A percentile compares a stretch with the other conserved stretches of the same genome.
Conservation (phyloP, 2,329 filamentous ascomycete genomes). For the Paracamarosporium sp. region DNA sequence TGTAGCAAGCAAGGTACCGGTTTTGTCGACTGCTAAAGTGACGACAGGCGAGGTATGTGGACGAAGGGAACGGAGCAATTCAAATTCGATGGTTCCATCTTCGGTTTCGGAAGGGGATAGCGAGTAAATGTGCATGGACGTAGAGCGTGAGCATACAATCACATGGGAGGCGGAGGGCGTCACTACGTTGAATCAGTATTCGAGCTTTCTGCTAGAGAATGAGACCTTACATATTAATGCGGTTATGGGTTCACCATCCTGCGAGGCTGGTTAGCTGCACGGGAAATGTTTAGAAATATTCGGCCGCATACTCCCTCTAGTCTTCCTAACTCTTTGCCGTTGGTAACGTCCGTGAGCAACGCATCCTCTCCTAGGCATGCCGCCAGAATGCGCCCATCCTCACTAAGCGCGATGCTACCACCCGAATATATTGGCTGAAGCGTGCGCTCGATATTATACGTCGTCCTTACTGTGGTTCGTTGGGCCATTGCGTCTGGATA, state of each 20-base stretch:
- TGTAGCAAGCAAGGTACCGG: conserved; percentile 88
- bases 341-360: conserved; percentile 82
- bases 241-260: conserved; percentile 74
- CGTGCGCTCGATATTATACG: conserved; percentile 82
- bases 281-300: background rate
- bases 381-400: conserved; percentile 80
- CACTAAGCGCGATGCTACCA: conserved; percentile 83
- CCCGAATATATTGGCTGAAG: conserved; percentile 95
- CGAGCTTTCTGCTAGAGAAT: background rate
- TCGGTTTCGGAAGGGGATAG: conserved; percentile 66
- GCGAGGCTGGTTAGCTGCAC: conserved; percentile 45
- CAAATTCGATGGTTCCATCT: conserved; percentile 64
- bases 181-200: conserved; percentile 59
- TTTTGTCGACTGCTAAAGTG: conserved; percentile 82
- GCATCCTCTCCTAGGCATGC: conserved; percentile 93
- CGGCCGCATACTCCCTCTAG: conserved; percentile 79
- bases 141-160: conserved; percentile 89
- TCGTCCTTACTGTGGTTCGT: conserved; percentile 74
- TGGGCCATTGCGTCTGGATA: conserved; percentile 54
- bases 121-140: conserved; percentile 91
- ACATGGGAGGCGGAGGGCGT: conserved; percentile 89
- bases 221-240: conserved; percentile 67
- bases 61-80: conserved; percentile 81
- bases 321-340: conserved; percentile 79
- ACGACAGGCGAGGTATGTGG: conserved; percentile 91